These are phyloP conservation scores for Hericium coralloides DNA, from an alignment of 768 basidiomycete species.

Conservation along the genomic window DNA sequence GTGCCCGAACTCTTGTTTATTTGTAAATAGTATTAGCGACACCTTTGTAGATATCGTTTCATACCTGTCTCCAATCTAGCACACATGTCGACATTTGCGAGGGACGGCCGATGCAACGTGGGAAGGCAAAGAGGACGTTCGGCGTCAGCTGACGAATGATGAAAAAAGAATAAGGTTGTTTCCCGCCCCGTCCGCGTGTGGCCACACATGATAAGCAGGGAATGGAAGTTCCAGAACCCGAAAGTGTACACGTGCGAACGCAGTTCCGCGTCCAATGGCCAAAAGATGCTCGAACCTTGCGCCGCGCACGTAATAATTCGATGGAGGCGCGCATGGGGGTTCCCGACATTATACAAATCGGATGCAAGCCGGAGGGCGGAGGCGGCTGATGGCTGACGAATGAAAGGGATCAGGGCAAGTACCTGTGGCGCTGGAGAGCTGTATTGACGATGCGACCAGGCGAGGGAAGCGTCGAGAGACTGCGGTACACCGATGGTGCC, in stretches of 20 bases:
- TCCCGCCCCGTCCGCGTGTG: not conserved
- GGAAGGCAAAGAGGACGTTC: not conserved
- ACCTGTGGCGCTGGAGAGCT: too few species aligned
- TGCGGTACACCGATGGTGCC: too few species aligned
- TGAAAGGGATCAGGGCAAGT: too few species aligned
- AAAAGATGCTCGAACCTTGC: not conserved
- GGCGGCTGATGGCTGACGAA: too few species aligned
- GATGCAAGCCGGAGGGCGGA: too few species aligned
- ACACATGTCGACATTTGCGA: not conserved
- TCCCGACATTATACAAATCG: too few species aligned
- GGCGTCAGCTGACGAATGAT: not conserved
- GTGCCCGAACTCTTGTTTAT: slow-evolving; percentile 4
- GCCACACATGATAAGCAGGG: not conserved
- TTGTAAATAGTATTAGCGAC: slow-evolving; percentile 12
- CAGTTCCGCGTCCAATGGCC: not conserved
- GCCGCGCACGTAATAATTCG: not conserved
- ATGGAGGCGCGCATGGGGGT: too few species aligned
- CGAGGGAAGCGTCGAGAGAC: too few species aligned
- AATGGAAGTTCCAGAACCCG: not conserved
- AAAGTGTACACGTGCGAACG: not conserved
- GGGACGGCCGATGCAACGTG: not conserved
- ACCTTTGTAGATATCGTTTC: not conserved
- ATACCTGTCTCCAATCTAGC: not conserved
- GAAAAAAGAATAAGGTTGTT: not conserved
- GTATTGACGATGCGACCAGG: too few species aligned